Percentiles rank a stretch among this genome's conserved stretches.
These are phyloP conservation scores for Atkinsonella hypoxylon DNA, from an alignment of 2,329 filamentous ascomycete genomes.

Conservation along the genomic window DNA sequence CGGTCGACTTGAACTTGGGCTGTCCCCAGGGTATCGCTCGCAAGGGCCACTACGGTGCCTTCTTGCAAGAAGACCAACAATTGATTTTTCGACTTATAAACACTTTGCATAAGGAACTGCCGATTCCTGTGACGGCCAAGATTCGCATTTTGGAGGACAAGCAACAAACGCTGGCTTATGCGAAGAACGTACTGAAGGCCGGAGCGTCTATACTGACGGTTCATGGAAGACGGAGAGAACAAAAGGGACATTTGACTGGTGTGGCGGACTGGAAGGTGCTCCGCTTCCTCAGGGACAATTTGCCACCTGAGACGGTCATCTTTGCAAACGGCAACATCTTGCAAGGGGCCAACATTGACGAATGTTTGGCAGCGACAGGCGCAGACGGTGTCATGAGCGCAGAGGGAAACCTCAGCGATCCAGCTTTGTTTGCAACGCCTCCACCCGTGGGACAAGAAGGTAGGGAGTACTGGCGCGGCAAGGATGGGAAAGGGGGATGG, in stretches of 20 bases:
- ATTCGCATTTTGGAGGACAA: conserved; percentile 80
- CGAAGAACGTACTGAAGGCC: conserved; percentile 71
- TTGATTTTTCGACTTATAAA: conserved; percentile 74
- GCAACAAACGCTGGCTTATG: conserved; percentile 81
- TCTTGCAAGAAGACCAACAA: conserved; percentile 84
- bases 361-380: conserved; percentile 70
- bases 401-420: conserved; percentile 89
- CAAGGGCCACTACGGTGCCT: conserved; percentile 85
- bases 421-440: conserved; percentile 65
- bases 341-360: conserved; percentile 62
- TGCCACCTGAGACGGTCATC: conserved; percentile 80
- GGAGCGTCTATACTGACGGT: conserved; percentile 91
- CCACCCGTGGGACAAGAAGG: conserved; percentile 54
- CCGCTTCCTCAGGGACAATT: conserved; percentile 65
- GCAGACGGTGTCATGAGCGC: conserved; percentile 93
- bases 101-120: conserved; percentile 64
- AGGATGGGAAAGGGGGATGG: conserved; percentile 70
- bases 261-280: conserved; percentile 87
- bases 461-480: conserved; percentile 77
- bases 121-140: conserved; percentile 86
- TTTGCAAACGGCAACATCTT: conserved; percentile 96
- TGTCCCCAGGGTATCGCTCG: conserved; percentile 93
- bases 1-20: conserved; percentile 87
- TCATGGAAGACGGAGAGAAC: conserved; percentile 77
- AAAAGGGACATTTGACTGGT: conserved; percentile 93